phyloP scores from a whole-genome alignment of 768 basidiomycete species.

The Suillus plorans region DNA sequence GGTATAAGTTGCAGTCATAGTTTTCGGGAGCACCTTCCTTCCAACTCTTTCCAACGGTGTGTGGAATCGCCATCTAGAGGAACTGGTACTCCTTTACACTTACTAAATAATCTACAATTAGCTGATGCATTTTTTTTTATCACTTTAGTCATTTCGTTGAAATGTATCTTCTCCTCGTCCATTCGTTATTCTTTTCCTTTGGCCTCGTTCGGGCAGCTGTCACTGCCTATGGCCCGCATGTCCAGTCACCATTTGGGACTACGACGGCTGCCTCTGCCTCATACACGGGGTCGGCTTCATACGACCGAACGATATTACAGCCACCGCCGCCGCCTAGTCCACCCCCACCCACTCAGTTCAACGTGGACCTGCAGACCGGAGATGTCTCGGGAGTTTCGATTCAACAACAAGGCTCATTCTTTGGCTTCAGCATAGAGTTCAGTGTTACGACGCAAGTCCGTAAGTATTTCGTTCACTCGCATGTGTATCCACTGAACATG shows the following conservation, averaged over 20 bases:
- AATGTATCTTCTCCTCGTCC: constrained; percentile 26
- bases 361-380: constrained; percentile 38
- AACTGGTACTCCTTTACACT: constrained; percentile 8
- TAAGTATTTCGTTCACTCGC: constrained; percentile 35
- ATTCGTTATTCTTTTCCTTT: constrained; percentile 20
- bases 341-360: constrained; percentile 42
- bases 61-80: constrained; percentile 12
- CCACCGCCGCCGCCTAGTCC: constrained; percentile 52
- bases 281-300: constrained; percentile 50
- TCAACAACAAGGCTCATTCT: constrained; percentile 53
- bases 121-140: background rate
- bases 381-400: constrained; percentile 38
- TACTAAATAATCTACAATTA: background rate
- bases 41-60: background rate
- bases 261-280: constrained; percentile 36
- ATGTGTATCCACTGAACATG: background rate
- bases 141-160: background rate
- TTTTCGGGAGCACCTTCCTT: background rate
- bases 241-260: constrained; percentile 26
- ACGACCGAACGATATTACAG: constrained; percentile 49
- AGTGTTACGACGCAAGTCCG: constrained; percentile 66
- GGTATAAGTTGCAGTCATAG: constrained; percentile 10
- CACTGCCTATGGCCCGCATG: constrained; percentile 24
- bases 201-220: constrained; percentile 15
- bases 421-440: constrained; percentile 77